Conservation (phyloP, 441 rosid species). For the Raphanus hybrid region DNA sequence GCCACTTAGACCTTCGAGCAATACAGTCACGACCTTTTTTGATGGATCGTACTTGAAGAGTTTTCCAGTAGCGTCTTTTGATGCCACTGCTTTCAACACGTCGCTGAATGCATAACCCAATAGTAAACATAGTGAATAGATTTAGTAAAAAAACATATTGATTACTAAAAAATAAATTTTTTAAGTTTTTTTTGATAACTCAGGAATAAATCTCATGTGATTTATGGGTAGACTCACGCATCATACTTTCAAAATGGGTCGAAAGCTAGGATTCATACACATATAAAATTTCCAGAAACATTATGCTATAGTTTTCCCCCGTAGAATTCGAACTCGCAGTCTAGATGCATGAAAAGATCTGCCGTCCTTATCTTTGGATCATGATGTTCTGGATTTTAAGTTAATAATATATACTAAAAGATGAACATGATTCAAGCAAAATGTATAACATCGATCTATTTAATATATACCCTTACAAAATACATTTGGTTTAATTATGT, state of each 20-base stretch:
- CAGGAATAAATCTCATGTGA: too few relatives aligned
- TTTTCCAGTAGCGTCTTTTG: constrained; percentile 38
- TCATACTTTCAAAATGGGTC: too few relatives aligned
- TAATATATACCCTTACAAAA: neutral
- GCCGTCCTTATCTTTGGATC: too few relatives aligned
- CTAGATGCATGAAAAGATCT: too few relatives aligned
- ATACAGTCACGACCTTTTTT: constrained; percentile 31
- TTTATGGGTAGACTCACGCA: too few relatives aligned
- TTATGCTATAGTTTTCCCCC: too few relatives aligned
- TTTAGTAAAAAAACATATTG: neutral
- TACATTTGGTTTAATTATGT: neutral
- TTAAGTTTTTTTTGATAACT: neutral
- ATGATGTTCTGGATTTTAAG: too few relatives aligned
- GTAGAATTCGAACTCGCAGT: too few relatives aligned
- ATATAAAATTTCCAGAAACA: too few relatives aligned
- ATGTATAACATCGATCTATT: neutral
- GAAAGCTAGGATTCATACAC: too few relatives aligned
- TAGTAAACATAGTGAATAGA: neutral
- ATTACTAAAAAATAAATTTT: neutral
- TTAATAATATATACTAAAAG: neutral
- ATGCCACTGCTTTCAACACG: constrained; percentile 36
- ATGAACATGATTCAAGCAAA: neutral
- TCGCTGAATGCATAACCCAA: constrained; percentile 22
- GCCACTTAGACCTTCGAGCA: constrained; percentile 35
- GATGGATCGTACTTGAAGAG: constrained; percentile 42